These are phyloP conservation scores for Capsicum rhomboideum DNA, from an alignment of 257 asterid species.

Conservation along the genomic window DNA sequence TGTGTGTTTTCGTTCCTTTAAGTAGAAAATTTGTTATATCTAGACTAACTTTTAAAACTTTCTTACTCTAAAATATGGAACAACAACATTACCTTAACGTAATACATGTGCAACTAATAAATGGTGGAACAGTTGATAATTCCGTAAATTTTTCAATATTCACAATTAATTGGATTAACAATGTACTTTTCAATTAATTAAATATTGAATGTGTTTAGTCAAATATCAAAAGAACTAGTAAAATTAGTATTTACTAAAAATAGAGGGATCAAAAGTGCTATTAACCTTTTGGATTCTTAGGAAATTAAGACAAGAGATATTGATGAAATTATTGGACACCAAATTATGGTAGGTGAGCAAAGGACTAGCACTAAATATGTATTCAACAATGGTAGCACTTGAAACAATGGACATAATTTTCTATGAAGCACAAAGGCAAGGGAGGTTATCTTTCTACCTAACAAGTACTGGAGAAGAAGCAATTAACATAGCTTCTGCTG, in stretches of 20 bases:
- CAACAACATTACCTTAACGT: background rate
- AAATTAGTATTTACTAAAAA: background rate
- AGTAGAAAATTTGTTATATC: background rate
- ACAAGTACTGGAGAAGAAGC: slow-evolving; percentile 87
- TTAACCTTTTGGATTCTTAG: background rate
- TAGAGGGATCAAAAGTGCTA: too few species aligned
- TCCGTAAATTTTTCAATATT: background rate
- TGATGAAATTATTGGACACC: background rate
- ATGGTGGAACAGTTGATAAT: too few species aligned
- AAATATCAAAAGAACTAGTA: background rate
- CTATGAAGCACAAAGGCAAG: slow-evolving; percentile 85
- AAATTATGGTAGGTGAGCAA: slow-evolving; percentile 36
- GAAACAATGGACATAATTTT: slow-evolving; percentile 64
- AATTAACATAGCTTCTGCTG: slow-evolving; percentile 75
- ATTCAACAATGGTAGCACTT: slow-evolving; percentile 62
- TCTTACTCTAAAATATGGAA: background rate
- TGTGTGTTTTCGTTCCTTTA: background rate
- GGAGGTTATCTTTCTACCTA: slow-evolving; percentile 71
- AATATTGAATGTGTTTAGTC: background rate
- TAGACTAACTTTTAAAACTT: background rate
- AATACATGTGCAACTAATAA: too few species aligned
- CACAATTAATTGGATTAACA: background rate
- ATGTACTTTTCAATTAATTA: too few species aligned
- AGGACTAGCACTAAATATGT: slow-evolving; percentile 59
- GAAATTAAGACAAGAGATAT: background rate